phyloP scores from a whole-genome alignment of 2,329 filamentous ascomycete genomes.

The Fusarium avenaceum region DNA sequence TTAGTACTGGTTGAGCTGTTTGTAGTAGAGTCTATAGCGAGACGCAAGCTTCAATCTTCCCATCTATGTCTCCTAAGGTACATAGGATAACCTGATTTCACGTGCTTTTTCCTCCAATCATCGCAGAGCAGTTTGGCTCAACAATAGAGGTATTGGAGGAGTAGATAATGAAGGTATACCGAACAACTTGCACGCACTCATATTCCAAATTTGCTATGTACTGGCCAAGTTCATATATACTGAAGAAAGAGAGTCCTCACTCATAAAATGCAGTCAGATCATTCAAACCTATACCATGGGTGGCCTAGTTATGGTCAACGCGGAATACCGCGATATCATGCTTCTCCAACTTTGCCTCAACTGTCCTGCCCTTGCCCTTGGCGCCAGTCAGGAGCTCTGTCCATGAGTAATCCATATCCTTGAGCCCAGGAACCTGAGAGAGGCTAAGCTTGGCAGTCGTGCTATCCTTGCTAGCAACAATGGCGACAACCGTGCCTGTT shows the following conservation, averaged over 20 bases:
- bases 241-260: not conserved
- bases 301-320: slow-evolving; percentile 18
- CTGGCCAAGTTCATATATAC: not conserved
- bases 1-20: too few relatives aligned
- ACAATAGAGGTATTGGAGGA: not conserved
- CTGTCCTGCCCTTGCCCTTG: slow-evolving; percentile 26
- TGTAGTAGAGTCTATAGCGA: too few relatives aligned
- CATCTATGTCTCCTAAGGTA: too few relatives aligned
- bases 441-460: slow-evolving; percentile 23
- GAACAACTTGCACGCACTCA: not conserved
- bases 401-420: slow-evolving; percentile 27
- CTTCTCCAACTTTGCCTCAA: slow-evolving; percentile 18
- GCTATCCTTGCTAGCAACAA: slow-evolving; percentile 24
- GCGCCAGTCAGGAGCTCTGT: slow-evolving; percentile 25
- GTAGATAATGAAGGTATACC: not conserved
- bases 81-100: too few relatives aligned
- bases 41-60: too few relatives aligned
- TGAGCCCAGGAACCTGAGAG: slow-evolving; percentile 23
- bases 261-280: not conserved
- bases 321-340: slow-evolving; percentile 26
- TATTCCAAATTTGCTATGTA: not conserved
- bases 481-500: slow-evolving; percentile 25
- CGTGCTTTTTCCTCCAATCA: not conserved
- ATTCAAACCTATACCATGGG: not conserved
- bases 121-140: not conserved